Base-by-base conservation (phyloP, 2,329 filamentous ascomycete species). In the Cercospora janseana region DNA sequence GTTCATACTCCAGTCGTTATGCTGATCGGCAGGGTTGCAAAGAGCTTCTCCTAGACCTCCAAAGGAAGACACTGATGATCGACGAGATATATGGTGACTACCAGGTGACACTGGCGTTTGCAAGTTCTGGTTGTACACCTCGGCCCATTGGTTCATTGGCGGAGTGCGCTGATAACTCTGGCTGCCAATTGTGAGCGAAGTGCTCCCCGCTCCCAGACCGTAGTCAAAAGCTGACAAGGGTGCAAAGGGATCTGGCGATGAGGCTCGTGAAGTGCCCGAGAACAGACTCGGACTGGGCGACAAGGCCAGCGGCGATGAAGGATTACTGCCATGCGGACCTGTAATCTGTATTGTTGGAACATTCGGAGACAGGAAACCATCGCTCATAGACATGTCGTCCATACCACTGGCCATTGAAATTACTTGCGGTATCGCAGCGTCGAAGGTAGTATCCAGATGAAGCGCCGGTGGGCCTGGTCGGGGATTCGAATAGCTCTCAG, bases 261-360 rank as follows among this genome's bases (percentile, higher is more conserved):
- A 54, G 3, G 54, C 54, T 18, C 51, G 32, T 3, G 54, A 49
- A 6, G 54, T 56, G 2, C 51, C 54, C 6, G 51, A 54, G 29
- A 51, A 54, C 12, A 56, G 29, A 31, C 54, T 56, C 3, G 54
- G 51, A 16, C 48, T 34, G 4, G 51, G 54, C 7, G 48, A 54
- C 21, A 49, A 34, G 5, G 44, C 48, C 26, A 45, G 13, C 6
- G 54, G 54, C 5, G 54, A 54, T 7, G 51, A 38, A 5, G 54
- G 51, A 2, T 37, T 40, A 12, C 46, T 54, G 9, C 51, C 54
- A 34, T 54, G 51, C 7, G 54, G 54, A 6, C 51, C 54, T 10
- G 54, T 56, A 26, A 56, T 51, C 24, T 54, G 51, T 7, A 56
- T 56, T 1, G 44, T 51, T 6, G 51, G 54, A 8, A 56, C 51